Evolutionary conservation across 306 rosid genomes (phyloP), one percentile per base, ranked within the genome.

Genomic region (Delonix regia): DNA sequence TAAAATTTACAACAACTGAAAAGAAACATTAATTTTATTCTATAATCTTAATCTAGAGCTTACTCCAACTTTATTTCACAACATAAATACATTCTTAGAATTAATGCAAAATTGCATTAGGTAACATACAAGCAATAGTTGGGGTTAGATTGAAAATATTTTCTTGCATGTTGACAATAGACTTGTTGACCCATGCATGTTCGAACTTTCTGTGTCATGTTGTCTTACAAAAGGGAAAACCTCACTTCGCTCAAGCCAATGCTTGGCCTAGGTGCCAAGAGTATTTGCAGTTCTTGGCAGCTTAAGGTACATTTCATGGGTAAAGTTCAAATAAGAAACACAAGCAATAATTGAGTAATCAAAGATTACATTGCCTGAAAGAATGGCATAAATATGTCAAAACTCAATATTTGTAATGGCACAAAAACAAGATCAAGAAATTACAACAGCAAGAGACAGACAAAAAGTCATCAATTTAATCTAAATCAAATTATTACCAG

Each of bases 11-110:
- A 42, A 16, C 22, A 33, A 74, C 70, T 9, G 34, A 70, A 44
- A 80, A 56, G 13, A 49, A 75, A 70, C 60, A 79, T 39, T 69
- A 4, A 38, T 18, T 39, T 51, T 22, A 55, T 78, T 73, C 38
- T 44, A 24, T 24, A 22, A 49, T 12, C 77, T 60, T 30, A 69
- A 38, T 1, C 18, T 60, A 38, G 38, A 48, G 16, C 42, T n/a
- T 11, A 55, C 42, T 39, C n/a, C 42, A 45, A 30, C 30, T 15
- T n/a, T 27, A 27, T 34, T 57, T 57, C 44, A 33, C 36, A 19
- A 18, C 48, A 36, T 7, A 21, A 33, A 2, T 47, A 47, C 16
- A 48, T 48, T 48, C 53, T 48, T 76, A 28, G 1, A 65, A 48
- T 55, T 16, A 25, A 59, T 38, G 22, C 56, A 64, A 5, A 65